Conservation (phyloP, 1,284 basidiomycete species). For the Schizophyllum amplum region DNA sequence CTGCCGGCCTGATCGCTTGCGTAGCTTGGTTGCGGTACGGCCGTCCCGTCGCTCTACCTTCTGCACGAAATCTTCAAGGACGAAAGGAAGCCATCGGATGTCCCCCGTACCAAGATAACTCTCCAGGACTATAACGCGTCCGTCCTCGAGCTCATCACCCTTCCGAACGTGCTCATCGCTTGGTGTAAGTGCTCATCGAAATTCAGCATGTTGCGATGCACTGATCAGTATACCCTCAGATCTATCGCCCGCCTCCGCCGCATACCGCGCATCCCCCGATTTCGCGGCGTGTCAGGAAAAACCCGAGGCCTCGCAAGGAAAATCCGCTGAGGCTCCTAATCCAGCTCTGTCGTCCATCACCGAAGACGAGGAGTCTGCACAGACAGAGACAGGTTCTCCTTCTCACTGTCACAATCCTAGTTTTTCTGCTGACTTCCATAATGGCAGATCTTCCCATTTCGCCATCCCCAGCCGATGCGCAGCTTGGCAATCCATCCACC, state of each 20-base stretch:
- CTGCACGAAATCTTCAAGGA: constrained; percentile 53
- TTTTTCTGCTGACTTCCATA: neutral
- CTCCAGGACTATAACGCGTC: constrained; percentile 91
- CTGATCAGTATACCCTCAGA: constrained; percentile 22
- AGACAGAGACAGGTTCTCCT: neutral
- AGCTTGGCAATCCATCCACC: neutral
- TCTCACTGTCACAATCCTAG: no score
- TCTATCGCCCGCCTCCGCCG: constrained; percentile 40
- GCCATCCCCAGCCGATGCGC: neutral
- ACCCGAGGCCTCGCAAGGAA: constrained; percentile 7
- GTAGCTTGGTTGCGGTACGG: constrained; percentile 91
- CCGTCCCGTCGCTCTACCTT: constrained; percentile 73
- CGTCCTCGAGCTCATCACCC: constrained; percentile 77
- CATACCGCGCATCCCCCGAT: constrained; percentile 24
- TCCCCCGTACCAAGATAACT: constrained; percentile 48
- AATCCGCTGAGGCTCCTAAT: neutral
- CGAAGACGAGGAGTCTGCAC: neutral
- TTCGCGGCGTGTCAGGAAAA: constrained; percentile 13
- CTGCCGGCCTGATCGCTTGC: constrained; percentile 1
- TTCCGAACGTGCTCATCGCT: constrained; percentile 83
- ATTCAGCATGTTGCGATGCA: neutral
- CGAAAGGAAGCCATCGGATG: constrained; percentile 15
- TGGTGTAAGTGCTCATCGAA: constrained; percentile 59
- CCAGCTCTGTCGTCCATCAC: neutral
- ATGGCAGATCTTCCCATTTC: neutral